Conservation (phyloP, 208 protist species). For the Leishmania major region DNA sequence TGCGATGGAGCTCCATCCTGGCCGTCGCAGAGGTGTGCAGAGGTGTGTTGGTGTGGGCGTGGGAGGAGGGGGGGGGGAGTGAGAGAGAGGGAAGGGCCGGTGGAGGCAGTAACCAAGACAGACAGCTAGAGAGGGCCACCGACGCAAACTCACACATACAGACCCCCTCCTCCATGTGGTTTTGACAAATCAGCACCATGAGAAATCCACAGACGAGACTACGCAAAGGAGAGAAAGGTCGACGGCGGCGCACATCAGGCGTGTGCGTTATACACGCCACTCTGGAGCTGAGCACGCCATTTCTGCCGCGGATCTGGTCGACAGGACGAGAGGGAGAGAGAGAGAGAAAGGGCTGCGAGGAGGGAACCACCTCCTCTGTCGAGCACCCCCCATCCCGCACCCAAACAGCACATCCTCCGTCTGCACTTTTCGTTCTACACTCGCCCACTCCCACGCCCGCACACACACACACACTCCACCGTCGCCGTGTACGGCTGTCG, state of each 20-base stretch:
- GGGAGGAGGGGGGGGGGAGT: neutral
- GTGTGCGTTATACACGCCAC: neutral
- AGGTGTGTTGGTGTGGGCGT: neutral
- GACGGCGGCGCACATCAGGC: neutral
- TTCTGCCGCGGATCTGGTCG: neutral
- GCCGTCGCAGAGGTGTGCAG: neutral
- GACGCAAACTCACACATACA: neutral
- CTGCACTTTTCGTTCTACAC: neutral
- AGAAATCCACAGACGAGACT: neutral
- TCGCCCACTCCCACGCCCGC: neutral
- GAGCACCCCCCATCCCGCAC: neutral
- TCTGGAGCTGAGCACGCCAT: neutral
- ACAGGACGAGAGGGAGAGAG: neutral
- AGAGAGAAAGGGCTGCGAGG: neutral
- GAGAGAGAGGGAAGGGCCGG: neutral
- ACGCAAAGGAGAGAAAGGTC: neutral
- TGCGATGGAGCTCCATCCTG: too few species aligned
- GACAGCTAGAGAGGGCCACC: conserved; percentile 5
- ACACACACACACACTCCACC: neutral
- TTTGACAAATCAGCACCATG: neutral
- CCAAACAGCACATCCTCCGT: neutral
- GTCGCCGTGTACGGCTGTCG: too few species aligned
- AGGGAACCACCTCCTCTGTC: neutral
- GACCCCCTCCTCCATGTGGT: neutral
- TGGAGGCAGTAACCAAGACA: neutral